These are phyloP conservation scores for Colletotrichum musae DNA, from an alignment of 2,329 filamentous ascomycete species.

Conservation along the genomic window DNA sequence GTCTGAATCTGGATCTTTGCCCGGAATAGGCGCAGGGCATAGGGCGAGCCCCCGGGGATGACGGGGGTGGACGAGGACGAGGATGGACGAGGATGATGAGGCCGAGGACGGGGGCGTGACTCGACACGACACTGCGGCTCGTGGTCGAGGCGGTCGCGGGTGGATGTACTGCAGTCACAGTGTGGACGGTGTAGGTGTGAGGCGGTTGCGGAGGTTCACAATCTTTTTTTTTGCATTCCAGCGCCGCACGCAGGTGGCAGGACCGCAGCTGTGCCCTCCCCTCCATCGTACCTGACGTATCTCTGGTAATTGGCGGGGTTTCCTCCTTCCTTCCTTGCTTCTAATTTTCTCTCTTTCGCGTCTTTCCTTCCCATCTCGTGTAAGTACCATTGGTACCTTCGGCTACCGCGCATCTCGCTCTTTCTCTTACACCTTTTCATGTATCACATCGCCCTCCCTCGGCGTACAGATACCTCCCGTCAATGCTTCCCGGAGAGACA, in stretches of 20 bases:
- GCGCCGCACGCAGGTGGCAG: constrained; percentile 17
- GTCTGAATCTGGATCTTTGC: constrained; percentile 2
- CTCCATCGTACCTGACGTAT: neutral
- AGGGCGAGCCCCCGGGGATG: neutral
- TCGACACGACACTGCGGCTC: constrained; percentile 10
- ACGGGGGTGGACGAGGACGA: constrained; percentile 8
- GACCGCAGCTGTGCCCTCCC: neutral
- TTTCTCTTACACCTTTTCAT: no score
- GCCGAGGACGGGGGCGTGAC: constrained; percentile 18
- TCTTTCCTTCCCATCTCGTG: no score
- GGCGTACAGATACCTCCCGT: neutral
- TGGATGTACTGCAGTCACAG: no score
- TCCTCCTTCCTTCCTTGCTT: neutral
- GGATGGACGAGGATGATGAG: constrained; percentile 5
- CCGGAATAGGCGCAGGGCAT: constrained; percentile 1
- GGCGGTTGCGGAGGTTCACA: constrained; percentile 25
- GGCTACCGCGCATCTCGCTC: no score
- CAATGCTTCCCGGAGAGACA: constrained; percentile 7
- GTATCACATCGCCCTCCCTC: neutral
- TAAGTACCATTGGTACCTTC: no score
- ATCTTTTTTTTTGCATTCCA: constrained; percentile 16
- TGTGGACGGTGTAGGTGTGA: no score
- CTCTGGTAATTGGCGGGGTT: neutral
- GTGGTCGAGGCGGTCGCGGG: neutral
- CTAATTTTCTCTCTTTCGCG: neutral